Conservation (phyloP, 768 basidiomycete species). For the Boletus insuetus region DNA sequence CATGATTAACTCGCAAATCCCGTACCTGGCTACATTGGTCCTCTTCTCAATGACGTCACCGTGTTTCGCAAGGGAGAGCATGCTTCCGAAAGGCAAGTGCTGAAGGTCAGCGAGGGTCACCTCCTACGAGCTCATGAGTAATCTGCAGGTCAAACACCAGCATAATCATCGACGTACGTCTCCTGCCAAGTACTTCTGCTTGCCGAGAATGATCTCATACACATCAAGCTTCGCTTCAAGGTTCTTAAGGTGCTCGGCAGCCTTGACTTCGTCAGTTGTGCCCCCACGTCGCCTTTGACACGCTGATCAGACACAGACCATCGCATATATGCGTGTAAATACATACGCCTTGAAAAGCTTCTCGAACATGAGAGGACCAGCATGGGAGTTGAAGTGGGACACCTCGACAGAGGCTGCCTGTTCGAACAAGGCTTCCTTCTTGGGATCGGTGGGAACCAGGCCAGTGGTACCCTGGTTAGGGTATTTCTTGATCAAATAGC, state of each 20-base stretch:
- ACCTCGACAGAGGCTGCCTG: conserved; percentile 45
- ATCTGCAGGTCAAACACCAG: not conserved
- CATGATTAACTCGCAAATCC: not conserved
- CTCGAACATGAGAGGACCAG: conserved; percentile 41
- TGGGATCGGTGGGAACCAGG: conserved; percentile 46
- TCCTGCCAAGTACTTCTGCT: conserved; percentile 56
- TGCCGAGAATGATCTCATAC: conserved; percentile 53
- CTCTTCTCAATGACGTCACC: conserved; percentile 31
- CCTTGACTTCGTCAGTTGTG: conserved; percentile 20
- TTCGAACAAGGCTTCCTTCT: conserved; percentile 33
- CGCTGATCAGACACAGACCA: not conserved
- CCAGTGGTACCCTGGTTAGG: conserved; percentile 43
- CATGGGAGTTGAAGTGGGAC: conserved; percentile 47
- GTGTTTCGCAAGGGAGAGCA: conserved; percentile 24
- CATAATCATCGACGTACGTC: conserved; percentile 36
- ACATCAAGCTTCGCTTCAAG: conserved; percentile 42
- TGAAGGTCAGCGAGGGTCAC: conserved; percentile 58
- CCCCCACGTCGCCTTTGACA: conserved; percentile 16
- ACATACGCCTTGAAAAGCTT: conserved; percentile 51
- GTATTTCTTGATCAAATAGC: conserved; percentile 59
- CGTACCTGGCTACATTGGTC: conserved; percentile 46
- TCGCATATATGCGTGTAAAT: not conserved
- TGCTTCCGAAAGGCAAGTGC: conserved; percentile 49
- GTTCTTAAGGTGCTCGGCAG: conserved; percentile 8
- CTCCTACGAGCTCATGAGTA: conserved; percentile 23